Percentiles rank a stretch among this genome's conserved stretches.
Evolutionary conservation across 768 basidiomycete species (phyloP).

Genomic region (Candolleomyces efflorescens): DNA sequence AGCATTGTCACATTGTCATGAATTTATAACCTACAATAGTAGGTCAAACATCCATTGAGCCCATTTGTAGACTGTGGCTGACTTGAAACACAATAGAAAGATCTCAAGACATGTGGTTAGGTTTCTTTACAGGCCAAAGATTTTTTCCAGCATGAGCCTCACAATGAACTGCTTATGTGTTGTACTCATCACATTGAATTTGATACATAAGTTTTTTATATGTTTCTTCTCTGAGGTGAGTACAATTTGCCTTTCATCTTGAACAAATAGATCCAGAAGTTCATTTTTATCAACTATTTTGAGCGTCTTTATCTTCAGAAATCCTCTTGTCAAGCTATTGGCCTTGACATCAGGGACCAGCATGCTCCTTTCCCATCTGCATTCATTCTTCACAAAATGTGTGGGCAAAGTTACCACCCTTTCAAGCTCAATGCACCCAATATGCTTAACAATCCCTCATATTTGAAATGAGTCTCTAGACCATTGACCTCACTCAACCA

Average conservation of each 20-base stretch:
- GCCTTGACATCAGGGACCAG: not conserved
- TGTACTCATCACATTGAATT: not conserved
- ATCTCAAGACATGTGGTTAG: not conserved
- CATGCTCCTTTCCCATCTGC: not conserved
- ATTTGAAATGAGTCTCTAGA: not conserved
- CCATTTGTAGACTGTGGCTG: too few relatives aligned
- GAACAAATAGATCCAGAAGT: constrained; percentile 3
- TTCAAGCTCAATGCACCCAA: not conserved
- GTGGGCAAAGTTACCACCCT: not conserved
- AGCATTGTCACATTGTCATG: too few relatives aligned
- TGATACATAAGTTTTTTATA: not conserved
- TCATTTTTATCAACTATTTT: not conserved
- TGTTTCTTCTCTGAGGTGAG: not conserved
- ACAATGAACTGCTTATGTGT: not conserved
- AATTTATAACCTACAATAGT: too few relatives aligned
- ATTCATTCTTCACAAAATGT: not conserved
- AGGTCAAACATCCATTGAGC: too few relatives aligned
- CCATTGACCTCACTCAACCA: too few relatives aligned
- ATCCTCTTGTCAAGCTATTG: not conserved
- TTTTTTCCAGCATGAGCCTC: not conserved
- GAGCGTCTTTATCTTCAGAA: not conserved
- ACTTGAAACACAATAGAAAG: not conserved
- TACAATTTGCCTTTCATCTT: not conserved
- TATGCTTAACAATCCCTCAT: not conserved
- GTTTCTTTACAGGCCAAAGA: not conserved